Evolutionary conservation across 805 yeast genomes (phyloP).

Genomic region (Monosporozyma aerobia): DNA sequence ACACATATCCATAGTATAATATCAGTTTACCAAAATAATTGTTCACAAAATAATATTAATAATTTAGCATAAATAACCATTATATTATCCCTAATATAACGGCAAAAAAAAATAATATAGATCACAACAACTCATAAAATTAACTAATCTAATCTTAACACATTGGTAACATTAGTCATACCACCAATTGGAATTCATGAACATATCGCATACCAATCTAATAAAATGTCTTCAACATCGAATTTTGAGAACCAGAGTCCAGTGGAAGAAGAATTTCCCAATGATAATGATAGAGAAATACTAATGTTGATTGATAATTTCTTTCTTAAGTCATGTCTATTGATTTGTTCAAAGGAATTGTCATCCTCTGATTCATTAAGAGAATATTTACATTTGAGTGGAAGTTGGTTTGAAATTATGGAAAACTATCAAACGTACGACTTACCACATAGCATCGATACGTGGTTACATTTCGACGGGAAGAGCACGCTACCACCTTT

Average conservation of each 20-base stretch:
- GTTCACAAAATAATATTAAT: neutral
- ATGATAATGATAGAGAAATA: slow-evolving; percentile 13
- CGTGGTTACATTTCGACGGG: slow-evolving; percentile 57
- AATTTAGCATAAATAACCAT: neutral
- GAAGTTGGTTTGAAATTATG: slow-evolving; percentile 7
- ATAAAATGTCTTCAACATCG: neutral
- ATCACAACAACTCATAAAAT: neutral
- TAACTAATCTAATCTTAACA: neutral
- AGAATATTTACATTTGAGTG: slow-evolving; percentile 4
- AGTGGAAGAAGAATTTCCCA: neutral
- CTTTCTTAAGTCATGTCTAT: slow-evolving; percentile 53
- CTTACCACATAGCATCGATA: slow-evolving; percentile 32
- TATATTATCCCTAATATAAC: neutral
- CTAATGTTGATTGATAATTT: slow-evolving; percentile 46
- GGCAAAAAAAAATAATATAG: neutral
- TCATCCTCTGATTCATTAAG: neutral
- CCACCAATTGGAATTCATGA: neutral
- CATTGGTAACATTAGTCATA: neutral
- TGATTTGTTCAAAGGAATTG: slow-evolving; percentile 35
- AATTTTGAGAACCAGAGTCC: neutral
- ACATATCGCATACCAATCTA: neutral
- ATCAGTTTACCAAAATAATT: neutral
- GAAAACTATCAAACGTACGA: slow-evolving; percentile 1
- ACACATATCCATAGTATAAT: neutral
- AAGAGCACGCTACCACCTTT: slow-evolving; percentile 54